phyloP scores from a whole-genome alignment of 495 filamentous ascomycete species.

The Hypoxylon perforatum region DNA sequence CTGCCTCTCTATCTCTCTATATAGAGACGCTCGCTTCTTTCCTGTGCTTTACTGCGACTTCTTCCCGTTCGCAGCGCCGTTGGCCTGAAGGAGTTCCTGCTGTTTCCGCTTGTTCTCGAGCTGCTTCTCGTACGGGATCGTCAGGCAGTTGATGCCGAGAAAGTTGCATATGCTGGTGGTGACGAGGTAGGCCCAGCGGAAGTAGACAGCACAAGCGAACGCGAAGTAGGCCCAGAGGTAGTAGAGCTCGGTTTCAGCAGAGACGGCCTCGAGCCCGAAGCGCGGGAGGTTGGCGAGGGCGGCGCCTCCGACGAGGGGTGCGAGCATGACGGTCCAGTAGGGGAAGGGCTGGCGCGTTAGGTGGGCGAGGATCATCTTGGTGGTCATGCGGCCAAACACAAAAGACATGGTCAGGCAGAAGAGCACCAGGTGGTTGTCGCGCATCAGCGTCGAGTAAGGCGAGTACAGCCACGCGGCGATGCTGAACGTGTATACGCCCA shows the following conservation, averaged over 20 bases:
- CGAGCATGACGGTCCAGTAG: slow-evolving; percentile 92
- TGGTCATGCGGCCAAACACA: slow-evolving; percentile 99
- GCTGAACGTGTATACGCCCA: slow-evolving; percentile 78
- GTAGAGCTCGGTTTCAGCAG: slow-evolving; percentile 73
- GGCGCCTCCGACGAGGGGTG: slow-evolving; percentile 85
- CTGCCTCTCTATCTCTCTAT: background rate
- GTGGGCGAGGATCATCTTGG: slow-evolving; percentile 98
- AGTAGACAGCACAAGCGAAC: slow-evolving; percentile 85
- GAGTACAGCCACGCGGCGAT: slow-evolving; percentile 87
- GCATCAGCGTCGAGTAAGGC: slow-evolving; percentile 81
- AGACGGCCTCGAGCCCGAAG: slow-evolving; percentile 72
- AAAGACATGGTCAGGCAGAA: slow-evolving; percentile 95
- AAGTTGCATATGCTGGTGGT: slow-evolving; percentile 92
- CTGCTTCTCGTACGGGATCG: slow-evolving; percentile 76
- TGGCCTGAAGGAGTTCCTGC: slow-evolving; percentile 33
- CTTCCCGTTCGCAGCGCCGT: slow-evolving; percentile 46
- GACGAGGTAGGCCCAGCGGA: slow-evolving; percentile 90
- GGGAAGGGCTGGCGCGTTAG: slow-evolving; percentile 93
- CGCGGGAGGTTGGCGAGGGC: slow-evolving; percentile 83
- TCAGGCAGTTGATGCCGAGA: slow-evolving; percentile 92
- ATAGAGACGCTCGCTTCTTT: background rate
- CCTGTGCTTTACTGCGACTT: slow-evolving; percentile 44
- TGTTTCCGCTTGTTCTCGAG: slow-evolving; percentile 51
- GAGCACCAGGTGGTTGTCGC: slow-evolving; percentile 85
- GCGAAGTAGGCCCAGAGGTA: slow-evolving; percentile 87